Evolutionary conservation across 192 early-diverging fungal species (phyloP).

Genomic region (Podila epicladia): DNA sequence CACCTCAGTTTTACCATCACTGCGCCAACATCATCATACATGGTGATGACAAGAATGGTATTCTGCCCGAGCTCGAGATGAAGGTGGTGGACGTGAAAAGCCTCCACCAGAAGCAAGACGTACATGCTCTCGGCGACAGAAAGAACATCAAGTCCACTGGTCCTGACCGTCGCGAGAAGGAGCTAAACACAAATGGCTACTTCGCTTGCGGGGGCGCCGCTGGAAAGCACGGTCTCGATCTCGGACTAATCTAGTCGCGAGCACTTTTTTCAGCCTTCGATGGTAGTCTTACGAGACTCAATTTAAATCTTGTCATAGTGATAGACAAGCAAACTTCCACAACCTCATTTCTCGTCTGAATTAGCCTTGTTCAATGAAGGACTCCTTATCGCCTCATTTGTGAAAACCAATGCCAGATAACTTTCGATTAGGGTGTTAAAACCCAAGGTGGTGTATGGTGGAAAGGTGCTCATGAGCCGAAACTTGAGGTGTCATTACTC

Average conservation of each 20-base stretch:
- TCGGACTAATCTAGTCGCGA: neutral
- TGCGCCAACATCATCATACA: constrained; percentile 73
- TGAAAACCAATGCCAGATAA: no score
- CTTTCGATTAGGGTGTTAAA: no score
- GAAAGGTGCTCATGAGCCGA: no score
- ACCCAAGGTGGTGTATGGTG: no score
- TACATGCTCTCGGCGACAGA: constrained; percentile 28
- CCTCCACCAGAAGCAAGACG: neutral
- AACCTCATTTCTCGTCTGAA: no score
- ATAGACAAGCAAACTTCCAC: no score
- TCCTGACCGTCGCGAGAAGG: constrained; percentile 9
- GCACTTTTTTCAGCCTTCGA: no score
- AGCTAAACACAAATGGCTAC: constrained; percentile 16
- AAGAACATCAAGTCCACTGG: constrained; percentile 6
- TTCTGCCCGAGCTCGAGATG: constrained; percentile 26
- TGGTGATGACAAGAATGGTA: constrained; percentile 20
- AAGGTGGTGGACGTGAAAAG: constrained; percentile 28
- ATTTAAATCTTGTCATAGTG: no score
- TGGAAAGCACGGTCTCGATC: constrained; percentile 19
- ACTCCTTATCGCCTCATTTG: no score
- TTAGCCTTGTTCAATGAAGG: no score
- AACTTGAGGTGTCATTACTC: no score
- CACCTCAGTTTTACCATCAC: constrained; percentile 82
- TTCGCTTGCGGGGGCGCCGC: constrained; percentile 23
- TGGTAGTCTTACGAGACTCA: no score